A percentile compares a stretch with the other conserved stretches of the same genome.
phyloP scores from a whole-genome alignment of 1,139 yeast species.

The Blastobotrys arbuscula region DNA sequence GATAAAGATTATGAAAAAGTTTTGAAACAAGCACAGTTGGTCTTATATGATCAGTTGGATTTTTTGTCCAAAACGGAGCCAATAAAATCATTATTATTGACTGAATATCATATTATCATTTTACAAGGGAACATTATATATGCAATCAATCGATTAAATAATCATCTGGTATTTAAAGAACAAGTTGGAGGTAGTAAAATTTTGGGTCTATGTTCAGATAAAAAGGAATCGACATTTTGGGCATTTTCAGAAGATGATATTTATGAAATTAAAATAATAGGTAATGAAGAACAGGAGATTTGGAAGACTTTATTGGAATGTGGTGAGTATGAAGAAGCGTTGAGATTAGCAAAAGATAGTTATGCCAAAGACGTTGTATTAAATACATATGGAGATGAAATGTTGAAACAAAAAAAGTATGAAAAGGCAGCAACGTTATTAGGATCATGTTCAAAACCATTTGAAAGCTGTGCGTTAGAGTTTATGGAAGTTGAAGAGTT shows the following conservation, averaged over 20 bases:
- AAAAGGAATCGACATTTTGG: slow-evolving; percentile 53
- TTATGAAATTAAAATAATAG: slow-evolving; percentile 58
- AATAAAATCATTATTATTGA: slow-evolving; percentile 30
- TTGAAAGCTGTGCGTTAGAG: slow-evolving; percentile 65
- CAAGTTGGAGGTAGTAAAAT: slow-evolving; percentile 38
- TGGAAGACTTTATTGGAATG: slow-evolving; percentile 68
- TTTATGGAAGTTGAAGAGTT: slow-evolving; percentile 45
- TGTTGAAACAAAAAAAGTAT: slow-evolving; percentile 36
- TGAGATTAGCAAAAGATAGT: slow-evolving; percentile 43
- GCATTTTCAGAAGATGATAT: slow-evolving; percentile 46
- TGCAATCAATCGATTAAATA: slow-evolving; percentile 48
- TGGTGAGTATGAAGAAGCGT: slow-evolving; percentile 64
- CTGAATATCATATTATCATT: slow-evolving; percentile 50
- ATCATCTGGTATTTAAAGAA: slow-evolving; percentile 41
- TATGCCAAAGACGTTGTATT: slow-evolving; percentile 50
- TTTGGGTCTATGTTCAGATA: slow-evolving; percentile 58
- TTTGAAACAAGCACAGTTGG: slow-evolving; percentile 35
- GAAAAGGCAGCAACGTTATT: slow-evolving; percentile 55
- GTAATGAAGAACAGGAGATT: slow-evolving; percentile 64
- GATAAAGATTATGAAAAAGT: slow-evolving; percentile 19
- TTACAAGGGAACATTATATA: slow-evolving; percentile 39
- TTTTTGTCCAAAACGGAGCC: slow-evolving; percentile 8
- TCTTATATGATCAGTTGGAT: slow-evolving; percentile 40
- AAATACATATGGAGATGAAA: slow-evolving; percentile 57
- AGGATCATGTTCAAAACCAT: slow-evolving; percentile 60